Base-by-base conservation (phyloP, 2,329 filamentous ascomycete species). In the Beauveria caledonica region DNA sequence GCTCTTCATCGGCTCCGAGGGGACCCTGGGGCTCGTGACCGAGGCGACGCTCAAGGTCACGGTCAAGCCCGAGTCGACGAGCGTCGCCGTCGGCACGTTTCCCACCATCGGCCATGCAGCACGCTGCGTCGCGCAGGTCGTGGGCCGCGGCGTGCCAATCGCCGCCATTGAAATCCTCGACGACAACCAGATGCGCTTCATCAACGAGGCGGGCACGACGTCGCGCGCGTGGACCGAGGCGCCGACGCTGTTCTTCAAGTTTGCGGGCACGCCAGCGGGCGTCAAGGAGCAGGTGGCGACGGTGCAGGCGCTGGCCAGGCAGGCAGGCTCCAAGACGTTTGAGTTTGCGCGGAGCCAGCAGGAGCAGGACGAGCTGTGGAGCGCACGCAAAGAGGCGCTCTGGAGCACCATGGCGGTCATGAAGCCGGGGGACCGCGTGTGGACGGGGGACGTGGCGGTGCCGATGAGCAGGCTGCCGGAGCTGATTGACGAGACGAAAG, bases 101-200 rank as follows among this genome's bases (percentile, higher is more conserved):
- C 73, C 74, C 9, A 70, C 75, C 29, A 76, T 96, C 64, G 85
- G 88, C 50, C 77, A 84, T 64, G 91, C 91, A 1, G 90, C 90
- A 17, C 82, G 87, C 69, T 95, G 90, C 71, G 92, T 94, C 2
- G 85, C 87, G 65, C 82, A 82, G 59, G 90, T 96, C 11, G 92
- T 97, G 5, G 85, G 84, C 49, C 83, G 88, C 58, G 92, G 91
- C 27, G 83, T 96, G 11, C 90, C 89, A 33, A 86, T 97, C 46
- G 92, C 92, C 0, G 92, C 92, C n/a, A 86, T 97, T 48, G 92
- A 97, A 76, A 88, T 97, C 61, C 79, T 97, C 29, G 92, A 97
- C 74, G 92, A 96, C 70, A 87, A 92, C 61, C 92, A 96, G 77
- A 97, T 97, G 83, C 78, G 76, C 66, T 82, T 80, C 70, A 85